Percentiles rank a stretch among this genome's conserved stretches.
Conservation (phyloP, 306 rosid species). For the Abrus precatorius region DNA sequence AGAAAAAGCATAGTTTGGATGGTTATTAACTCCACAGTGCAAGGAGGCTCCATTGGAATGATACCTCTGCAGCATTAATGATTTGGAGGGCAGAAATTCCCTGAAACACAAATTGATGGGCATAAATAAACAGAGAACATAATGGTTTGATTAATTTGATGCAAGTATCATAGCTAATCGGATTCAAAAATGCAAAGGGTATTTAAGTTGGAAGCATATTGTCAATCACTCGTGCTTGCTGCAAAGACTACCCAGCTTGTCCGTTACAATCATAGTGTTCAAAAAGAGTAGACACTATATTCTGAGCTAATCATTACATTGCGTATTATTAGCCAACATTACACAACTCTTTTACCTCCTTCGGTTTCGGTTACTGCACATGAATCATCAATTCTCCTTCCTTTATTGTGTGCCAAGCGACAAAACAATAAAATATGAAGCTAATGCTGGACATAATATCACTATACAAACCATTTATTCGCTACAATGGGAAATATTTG, state of each 20-base stretch:
- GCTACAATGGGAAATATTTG: not conserved
- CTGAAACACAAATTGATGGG: not conserved
- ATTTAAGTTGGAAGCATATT: conserved; percentile 1
- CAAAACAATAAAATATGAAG: not conserved
- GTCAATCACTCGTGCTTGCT: conserved; percentile 32
- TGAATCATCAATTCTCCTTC: not conserved
- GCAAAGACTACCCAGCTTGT: conserved; percentile 39
- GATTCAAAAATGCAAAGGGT: not conserved
- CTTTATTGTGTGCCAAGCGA: not conserved
- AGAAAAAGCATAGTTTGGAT: not conserved
- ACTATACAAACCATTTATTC: conserved; percentile 1
- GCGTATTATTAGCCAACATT: conserved; percentile 26
- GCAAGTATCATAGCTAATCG: not conserved
- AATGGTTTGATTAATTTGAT: conserved; percentile 18
- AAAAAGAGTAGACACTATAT: conserved; percentile 38
- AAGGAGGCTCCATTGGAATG: not conserved
- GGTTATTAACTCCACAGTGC: not conserved
- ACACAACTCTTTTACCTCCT: not conserved
- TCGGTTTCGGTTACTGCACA: not conserved
- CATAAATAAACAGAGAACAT: not conserved
- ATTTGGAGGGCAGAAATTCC: not conserved
- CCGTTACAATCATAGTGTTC: conserved; percentile 46
- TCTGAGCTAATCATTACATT: conserved; percentile 36
- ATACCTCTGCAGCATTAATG: conserved; percentile 13
- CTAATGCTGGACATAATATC: conserved; percentile 5